These are phyloP conservation scores for Podaxis sp. DNA, from an alignment of 768 basidiomycete genomes.

Conservation along the genomic window DNA sequence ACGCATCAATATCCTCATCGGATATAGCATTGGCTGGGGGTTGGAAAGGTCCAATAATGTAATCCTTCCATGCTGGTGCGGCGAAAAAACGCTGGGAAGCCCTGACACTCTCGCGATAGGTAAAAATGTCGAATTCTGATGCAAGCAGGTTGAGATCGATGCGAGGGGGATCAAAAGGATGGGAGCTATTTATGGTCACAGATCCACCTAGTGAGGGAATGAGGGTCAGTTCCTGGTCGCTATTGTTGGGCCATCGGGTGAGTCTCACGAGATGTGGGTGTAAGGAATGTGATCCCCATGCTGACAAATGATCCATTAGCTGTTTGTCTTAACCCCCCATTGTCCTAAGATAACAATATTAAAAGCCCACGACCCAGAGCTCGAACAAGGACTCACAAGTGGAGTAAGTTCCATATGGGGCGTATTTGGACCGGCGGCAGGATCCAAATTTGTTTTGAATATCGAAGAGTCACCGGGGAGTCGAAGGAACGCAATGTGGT, in stretches of 20 bases:
- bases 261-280: conserved; percentile 26
- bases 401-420: conserved; percentile 16
- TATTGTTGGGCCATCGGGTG: background rate
- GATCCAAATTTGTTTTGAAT: conserved; percentile 19
- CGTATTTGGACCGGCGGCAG: conserved; percentile 16
- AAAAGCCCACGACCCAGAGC: background rate
- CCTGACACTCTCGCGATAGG: conserved; percentile 18
- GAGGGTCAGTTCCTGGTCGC: background rate
- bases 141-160: conserved; percentile 21
- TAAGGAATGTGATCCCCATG: conserved; percentile 20
- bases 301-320: conserved; percentile 23
- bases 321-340: conserved; percentile 13
- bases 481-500: conserved; percentile 19
- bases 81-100: conserved; percentile 16
- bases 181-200: conserved; percentile 14
- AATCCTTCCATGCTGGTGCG: conserved; percentile 19
- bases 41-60: conserved; percentile 16
- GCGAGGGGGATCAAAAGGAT: conserved; percentile 22
- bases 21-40: conserved; percentile 8
- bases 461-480: conserved; percentile 16
- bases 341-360: background rate
- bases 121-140: conserved; percentile 19
- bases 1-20: conserved; percentile 24
- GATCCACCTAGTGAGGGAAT: conserved; percentile 16
- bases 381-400: conserved; percentile 13